Percentiles rank a stretch among this genome's conserved stretches.
Conservation (phyloP, 2,329 filamentous ascomycete genomes). For the Fusarium continuum region DNA sequence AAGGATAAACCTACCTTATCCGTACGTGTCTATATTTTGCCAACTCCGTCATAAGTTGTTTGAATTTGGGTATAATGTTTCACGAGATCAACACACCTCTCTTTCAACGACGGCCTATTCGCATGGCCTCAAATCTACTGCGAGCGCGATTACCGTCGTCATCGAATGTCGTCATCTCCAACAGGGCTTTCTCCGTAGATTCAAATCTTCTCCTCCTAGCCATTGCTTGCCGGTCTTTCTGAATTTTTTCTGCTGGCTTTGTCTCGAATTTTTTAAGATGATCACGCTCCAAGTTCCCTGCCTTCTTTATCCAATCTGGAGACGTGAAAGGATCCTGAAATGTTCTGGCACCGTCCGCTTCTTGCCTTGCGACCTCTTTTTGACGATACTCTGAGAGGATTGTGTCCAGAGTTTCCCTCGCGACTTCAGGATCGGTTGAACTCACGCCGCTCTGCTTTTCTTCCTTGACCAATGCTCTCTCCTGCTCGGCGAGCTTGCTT, state of each 20-base stretch:
- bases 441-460: constrained; percentile 23
- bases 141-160: background rate
- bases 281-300: background rate
- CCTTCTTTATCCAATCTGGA: constrained; percentile 1
- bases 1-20: background rate
- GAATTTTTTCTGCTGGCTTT: background rate
- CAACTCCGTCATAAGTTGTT: constrained; percentile 8
- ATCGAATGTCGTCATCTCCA: background rate
- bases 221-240: background rate
- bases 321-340: constrained; percentile 27
- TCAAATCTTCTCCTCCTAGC: background rate
- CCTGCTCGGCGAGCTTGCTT: constrained; percentile 52
- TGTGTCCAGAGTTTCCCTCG: constrained; percentile 13
- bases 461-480: constrained; percentile 45
- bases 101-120: background rate
- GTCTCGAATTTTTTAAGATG: background rate
- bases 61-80: constrained; percentile 14
- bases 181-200: background rate
- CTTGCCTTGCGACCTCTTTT: background rate
- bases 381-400: constrained; percentile 21
- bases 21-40: background rate
- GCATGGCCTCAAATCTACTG: background rate
- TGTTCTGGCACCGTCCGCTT: background rate
- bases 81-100: background rate
- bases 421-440: constrained; percentile 1